Evolutionary conservation across 2,329 filamentous ascomycete genomes (phyloP), one percentile per base, ranked within the genome.

Genomic region (Fusarium setosum): DNA sequence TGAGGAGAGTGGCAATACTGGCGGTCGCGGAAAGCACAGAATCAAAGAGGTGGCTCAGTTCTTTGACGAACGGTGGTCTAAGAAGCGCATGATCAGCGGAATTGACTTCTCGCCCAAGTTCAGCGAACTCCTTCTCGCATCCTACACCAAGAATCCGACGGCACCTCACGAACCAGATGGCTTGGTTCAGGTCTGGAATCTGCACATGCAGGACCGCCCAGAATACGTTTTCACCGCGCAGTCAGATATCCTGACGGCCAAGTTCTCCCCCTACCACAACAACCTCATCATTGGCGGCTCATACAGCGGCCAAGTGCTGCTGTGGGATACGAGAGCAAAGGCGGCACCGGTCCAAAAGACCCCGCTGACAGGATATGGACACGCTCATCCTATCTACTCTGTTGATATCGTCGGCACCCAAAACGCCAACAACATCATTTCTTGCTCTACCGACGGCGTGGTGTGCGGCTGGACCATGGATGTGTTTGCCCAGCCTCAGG

Each of bases 341-440:
- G 92, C 94, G 17, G 89, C 91, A 17, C 95, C 96, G 0, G 94
- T 98, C 6, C 94, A 97, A 73, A 97, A 97, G 80, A 99, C 96
- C 2, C 96, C 96, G 1, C 84, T 99, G 35, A 98, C 95, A 6
- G 95, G 96, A 48, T 94, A 93, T 13, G 94, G 96, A 13, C 96
- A 99, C 77, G 97, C 96, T 8, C 96, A 99, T 74, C 96, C 96
- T 0, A 92, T 99, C 65, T 99, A 99, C 82, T 94, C 92, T 35
- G 89, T 99, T 57, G 92, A 96, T 64, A 96, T 99, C 55, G 93
- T 99, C 48, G 96, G 96, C 66, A 99, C 96, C 1, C 96, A 98
- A 75, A 99, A 99, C 76, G 96, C 96, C 59, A 97, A 97, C 82
- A 99, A 98, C 78, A 97, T 99, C 75, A 92, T 99, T 71, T 97